Evolutionary conservation across 371 early-diverging fungal species (phyloP).

Genomic region (Saksenaea oblongispora): DNA sequence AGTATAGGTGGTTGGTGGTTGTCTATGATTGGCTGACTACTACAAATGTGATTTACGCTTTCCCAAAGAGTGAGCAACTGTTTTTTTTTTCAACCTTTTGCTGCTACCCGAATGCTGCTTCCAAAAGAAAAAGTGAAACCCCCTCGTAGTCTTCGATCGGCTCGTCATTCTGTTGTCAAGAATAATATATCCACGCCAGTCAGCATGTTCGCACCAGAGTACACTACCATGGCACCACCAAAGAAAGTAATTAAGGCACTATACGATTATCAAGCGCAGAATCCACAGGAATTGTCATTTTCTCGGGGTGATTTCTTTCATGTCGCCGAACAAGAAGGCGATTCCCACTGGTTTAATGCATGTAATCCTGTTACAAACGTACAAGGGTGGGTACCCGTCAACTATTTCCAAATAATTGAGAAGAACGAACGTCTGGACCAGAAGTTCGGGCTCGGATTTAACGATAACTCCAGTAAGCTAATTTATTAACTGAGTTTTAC

Average conservation of each 20-base stretch:
- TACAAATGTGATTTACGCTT: neutral
- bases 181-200: conserved; percentile 49
- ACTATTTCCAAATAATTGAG: conserved; percentile 80
- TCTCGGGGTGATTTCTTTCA: conserved; percentile 88
- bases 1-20: neutral
- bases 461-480: neutral
- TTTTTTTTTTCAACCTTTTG: neutral
- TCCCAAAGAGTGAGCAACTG: neutral
- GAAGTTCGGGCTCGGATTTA: conserved; percentile 8
- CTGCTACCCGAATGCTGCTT: conserved; percentile 25
- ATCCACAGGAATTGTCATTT: conserved; percentile 77
- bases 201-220: conserved; percentile 17
- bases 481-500: neutral
- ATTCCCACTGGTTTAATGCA: conserved; percentile 80
- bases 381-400: conserved; percentile 80
- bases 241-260: conserved; percentile 86
- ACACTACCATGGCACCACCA: conserved; percentile 45
- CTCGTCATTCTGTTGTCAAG: conserved; percentile 34
- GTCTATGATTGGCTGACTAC: neutral
- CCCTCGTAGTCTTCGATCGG: conserved; percentile 35
- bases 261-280: conserved; percentile 68
- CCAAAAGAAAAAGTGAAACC: conserved; percentile 39
- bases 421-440: conserved; percentile 34
- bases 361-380: conserved; percentile 79
- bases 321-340: conserved; percentile 80